Evolutionary conservation across 345 rosid genomes (phyloP), one percentile per base, ranked within the genome.

Genomic region (Melaleuca alternifolia): DNA sequence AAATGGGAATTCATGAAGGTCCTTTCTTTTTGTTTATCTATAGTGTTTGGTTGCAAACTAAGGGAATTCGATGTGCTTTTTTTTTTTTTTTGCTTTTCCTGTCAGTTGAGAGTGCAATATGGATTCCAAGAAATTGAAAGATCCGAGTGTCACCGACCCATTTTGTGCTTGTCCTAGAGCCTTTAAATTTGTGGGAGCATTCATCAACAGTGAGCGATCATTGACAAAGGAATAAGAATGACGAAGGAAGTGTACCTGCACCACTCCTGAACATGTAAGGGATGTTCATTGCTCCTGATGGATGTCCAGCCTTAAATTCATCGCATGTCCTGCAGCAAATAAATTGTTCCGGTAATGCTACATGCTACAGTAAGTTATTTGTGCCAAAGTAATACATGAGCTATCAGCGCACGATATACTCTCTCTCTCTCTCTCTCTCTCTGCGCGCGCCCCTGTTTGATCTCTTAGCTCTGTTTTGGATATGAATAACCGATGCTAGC

Each of bases 251-350:
- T 24, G 21, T 79, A 88, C 91, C 90, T 86, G 87, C 59, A 53
- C 79, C 87, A n/a, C 6, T 79, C 12, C 18, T 85, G 61, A 85
- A 77, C 89, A 88, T 83, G 89, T 88, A 90, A 23, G 91, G 88
- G 84, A 90, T 87, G 85, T 90, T 90, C 26, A 88, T 33, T 13
- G 91, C 90, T 54, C 90, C 91, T 7, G 62, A 37, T 44, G 90
- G 83, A 87, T 90, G 91, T 59, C 91, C 91, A 84, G 87, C 89
- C 85, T 15, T 21, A 33, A 88, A 90, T 79, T 90, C 91, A 81
- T 90, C 91, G 44, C n/a, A 51, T 16, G 91, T 85, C 87, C 90
- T 90, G 44, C 62, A 52, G 56, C 30, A 54, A 50, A 71, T 37
- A 71, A 37, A 0, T 13, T n/a, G 15, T 59, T 59, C 12, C 33